Evolutionary conservation across 805 yeast species (phyloP), one percentile per base, ranked within the genome.

Genomic region (Lipomyces anomalus): DNA sequence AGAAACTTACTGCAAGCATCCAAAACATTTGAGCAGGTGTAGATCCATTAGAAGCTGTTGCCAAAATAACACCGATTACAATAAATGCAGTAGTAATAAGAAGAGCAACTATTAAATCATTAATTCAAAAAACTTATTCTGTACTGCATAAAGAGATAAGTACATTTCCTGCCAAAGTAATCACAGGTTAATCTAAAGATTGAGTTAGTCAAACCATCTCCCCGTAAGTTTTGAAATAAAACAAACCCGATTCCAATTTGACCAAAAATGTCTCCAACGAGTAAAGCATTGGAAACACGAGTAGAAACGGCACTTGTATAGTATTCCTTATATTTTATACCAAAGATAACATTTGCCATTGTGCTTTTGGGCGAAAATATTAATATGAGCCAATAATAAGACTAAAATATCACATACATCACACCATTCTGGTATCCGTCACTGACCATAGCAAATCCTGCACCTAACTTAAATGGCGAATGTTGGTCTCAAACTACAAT

Each of bases 401-500:
- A 21, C 17, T 32, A 22, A 9, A 16, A 20, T 17, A 24, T 2
- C 22, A 30, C 53, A 22, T 33, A 49, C 85, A 82, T 80, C 51
- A 80, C 73, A 55, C 78, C 80, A 59, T 82, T 82, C 61, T 80
- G 86, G 63, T 82, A 82, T 3, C 89, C 89, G 64, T 84, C 92
- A 20, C 84, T 76, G 57, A 82, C 76, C 59, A 84, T 71, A 0
- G 89, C 92, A 52, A 77, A 80, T 11, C 92, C 90, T 21, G 88
- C 69, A 64, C 84, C n/a, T n/a, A n/a, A n/a, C n/a, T n/a, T n/a
- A n/a, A n/a, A n/a, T n/a, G n/a, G n/a, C n/a, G n/a, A n/a, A n/a
- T n/a, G n/a, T n/a, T n/a, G n/a, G n/a, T n/a, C n/a, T n/a, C n/a
- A n/a, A n/a, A n/a, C n/a, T n/a, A n/a, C n/a, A n/a, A n/a, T n/a